These are phyloP conservation scores for Micractinium sp. DNA, from an alignment of 139 green algal genomes.

Conservation along the genomic window DNA sequence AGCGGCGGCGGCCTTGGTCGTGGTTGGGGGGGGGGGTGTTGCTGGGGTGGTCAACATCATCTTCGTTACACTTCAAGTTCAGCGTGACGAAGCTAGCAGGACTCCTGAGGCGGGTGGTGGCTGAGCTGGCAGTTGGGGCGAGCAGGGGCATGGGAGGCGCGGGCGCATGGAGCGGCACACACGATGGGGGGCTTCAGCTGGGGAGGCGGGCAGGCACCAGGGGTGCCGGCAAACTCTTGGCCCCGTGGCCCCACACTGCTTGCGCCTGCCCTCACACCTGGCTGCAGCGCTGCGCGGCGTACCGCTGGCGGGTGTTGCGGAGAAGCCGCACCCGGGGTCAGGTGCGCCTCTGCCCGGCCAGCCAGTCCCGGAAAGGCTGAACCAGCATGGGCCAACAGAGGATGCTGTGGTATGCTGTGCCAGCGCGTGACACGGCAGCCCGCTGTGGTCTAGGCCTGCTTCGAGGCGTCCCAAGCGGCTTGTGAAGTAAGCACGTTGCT, in stretches of 20 bases:
- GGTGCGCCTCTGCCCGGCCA: not conserved
- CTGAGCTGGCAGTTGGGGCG: not conserved
- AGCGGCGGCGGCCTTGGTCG: not conserved
- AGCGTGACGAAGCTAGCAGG: too few species aligned
- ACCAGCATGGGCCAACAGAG: not conserved
- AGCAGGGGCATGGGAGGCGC: not conserved
- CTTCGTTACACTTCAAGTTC: too few species aligned
- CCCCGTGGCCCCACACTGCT: too few species aligned
- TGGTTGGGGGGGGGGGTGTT: not conserved
- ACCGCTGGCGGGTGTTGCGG: not conserved
- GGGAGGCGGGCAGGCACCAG: too few species aligned
- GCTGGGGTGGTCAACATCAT: not conserved
- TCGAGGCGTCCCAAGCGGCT: too few species aligned
- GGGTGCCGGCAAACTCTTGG: too few species aligned
- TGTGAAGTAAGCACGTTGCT: too few species aligned
- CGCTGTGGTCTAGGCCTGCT: too few species aligned
- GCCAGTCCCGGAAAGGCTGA: not conserved
- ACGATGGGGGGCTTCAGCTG: too few species aligned
- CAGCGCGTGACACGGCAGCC: too few species aligned
- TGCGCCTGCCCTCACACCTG: not conserved
- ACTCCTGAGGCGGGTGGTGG: too few species aligned
- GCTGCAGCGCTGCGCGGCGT: not conserved
- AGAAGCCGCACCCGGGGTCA: constrained; percentile 13
- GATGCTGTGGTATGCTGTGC: not conserved
- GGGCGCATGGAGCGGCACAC: too few species aligned